These are phyloP conservation scores for Malus hybrid DNA, from an alignment of 331 rosid species.

Conservation along the genomic window DNA sequence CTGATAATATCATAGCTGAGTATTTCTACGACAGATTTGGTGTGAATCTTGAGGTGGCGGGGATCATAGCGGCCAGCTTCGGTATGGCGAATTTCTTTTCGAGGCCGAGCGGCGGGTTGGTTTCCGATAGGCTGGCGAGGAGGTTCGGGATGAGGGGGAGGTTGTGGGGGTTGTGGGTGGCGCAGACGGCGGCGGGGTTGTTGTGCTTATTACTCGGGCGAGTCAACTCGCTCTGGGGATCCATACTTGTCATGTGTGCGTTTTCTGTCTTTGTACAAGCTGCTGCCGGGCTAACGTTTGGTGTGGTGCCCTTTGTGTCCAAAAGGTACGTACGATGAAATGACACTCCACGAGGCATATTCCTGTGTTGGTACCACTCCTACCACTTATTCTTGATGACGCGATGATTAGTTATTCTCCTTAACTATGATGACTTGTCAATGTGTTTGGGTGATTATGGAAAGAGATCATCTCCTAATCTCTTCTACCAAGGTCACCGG, in stretches of 20 bases:
- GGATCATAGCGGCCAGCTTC: constrained; percentile 47
- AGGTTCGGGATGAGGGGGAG: constrained; percentile 52
- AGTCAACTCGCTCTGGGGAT: constrained; percentile 35
- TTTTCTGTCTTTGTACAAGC: constrained; percentile 48
- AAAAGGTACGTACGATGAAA: constrained; percentile 18
- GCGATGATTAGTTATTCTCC: background rate
- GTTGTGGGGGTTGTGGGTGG: constrained; percentile 47
- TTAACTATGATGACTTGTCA: too few species aligned
- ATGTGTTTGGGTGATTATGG: too few species aligned
- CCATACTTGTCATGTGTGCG: constrained; percentile 37
- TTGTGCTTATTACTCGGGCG: constrained; percentile 40
- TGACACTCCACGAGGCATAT: background rate
- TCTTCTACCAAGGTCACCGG: too few species aligned
- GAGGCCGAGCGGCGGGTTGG: constrained; percentile 42
- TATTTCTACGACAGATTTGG: constrained; percentile 48
- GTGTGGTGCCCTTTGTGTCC: constrained; percentile 55
- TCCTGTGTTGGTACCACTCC: background rate
- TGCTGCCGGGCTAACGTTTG: constrained; percentile 47
- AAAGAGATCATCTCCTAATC: too few species aligned
- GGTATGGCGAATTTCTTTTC: constrained; percentile 49
- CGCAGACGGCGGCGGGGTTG: constrained; percentile 39
- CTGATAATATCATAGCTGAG: constrained; percentile 42
- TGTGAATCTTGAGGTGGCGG: constrained; percentile 34
- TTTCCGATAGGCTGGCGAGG: constrained; percentile 41
- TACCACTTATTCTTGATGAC: background rate